A percentile compares a stretch with the other conserved stretches of the same genome.
These are phyloP conservation scores for Aquilaria agallochum DNA, from an alignment of 441 rosid genomes.

Conservation along the genomic window DNA sequence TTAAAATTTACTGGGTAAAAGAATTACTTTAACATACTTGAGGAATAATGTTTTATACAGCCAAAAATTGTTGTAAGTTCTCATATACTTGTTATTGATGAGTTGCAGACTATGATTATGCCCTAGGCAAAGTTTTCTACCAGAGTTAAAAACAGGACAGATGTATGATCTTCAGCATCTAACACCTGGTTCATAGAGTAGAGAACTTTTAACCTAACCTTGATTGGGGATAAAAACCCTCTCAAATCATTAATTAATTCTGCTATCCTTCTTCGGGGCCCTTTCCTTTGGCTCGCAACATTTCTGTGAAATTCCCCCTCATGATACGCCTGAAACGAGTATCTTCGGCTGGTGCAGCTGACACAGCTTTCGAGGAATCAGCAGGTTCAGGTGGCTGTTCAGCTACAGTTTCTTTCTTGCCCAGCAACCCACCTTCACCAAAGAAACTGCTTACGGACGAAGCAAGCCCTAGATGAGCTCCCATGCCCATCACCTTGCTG, in stretches of 20 bases:
- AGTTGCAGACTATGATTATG: too few relatives aligned
- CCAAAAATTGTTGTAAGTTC: too few relatives aligned
- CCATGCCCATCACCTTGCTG: conserved; percentile 97
- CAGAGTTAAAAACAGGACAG: too few relatives aligned
- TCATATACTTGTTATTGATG: too few relatives aligned
- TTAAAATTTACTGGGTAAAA: too few relatives aligned
- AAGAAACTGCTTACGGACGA: conserved; percentile 89
- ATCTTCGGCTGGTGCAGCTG: conserved; percentile 57
- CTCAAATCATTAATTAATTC: conserved; percentile 11
- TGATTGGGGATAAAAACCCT: too few relatives aligned
- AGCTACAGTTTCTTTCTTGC: conserved; percentile 62
- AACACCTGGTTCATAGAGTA: too few relatives aligned
- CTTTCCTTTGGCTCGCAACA: conserved; percentile 74
- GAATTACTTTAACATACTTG: too few relatives aligned
- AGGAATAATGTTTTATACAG: too few relatives aligned
- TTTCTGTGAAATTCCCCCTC: conserved; percentile 87
- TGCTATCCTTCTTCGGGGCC: conserved; percentile 51
- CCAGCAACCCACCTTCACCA: conserved; percentile 77
- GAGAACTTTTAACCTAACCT: too few relatives aligned
- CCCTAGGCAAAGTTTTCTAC: too few relatives aligned
- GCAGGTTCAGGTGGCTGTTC: conserved; percentile 42
- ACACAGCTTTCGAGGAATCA: conserved; percentile 42
- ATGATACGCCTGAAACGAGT: conserved; percentile 91
- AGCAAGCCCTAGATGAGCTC: conserved; percentile 88
- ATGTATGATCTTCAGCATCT: too few relatives aligned